phyloP scores from a whole-genome alignment of 164 flowering plant genomes.

The Warburgia ugandensis region DNA sequence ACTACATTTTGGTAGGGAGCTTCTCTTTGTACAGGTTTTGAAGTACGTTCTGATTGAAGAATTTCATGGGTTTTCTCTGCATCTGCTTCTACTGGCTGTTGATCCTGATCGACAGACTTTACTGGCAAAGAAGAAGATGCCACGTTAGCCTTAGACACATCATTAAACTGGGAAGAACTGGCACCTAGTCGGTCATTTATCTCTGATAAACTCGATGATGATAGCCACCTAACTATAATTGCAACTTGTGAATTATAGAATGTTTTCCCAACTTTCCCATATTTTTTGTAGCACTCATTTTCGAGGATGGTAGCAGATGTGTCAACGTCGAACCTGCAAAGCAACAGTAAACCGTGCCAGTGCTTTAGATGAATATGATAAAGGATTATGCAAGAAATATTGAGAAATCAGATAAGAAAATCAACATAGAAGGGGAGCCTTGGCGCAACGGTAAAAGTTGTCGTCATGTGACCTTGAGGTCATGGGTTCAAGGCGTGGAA shows the following conservation, averaged over 20 bases:
- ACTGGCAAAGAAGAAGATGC: conserved; percentile 3
- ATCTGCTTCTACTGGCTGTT: conserved; percentile 5
- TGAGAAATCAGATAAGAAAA: too few species aligned
- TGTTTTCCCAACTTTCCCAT: conserved; percentile 64
- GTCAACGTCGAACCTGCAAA: conserved; percentile 50
- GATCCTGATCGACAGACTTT: conserved; percentile 7
- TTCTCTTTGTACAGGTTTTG: conserved; percentile 5
- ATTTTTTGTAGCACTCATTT: conserved; percentile 67
- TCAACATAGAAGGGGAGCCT: too few species aligned
- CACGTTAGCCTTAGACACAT: conserved; percentile 3
- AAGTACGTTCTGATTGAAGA: conserved; percentile 12
- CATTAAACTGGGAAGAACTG: conserved; percentile 7
- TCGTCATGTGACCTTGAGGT: too few species aligned
- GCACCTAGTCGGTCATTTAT: conserved; percentile 35
- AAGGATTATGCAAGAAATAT: too few species aligned
- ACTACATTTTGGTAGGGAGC: conserved; percentile 9
- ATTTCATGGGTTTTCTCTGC: neutral
- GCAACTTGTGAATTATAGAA: conserved; percentile 80
- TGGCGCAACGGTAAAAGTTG: too few species aligned
- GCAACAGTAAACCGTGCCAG: too few species aligned
- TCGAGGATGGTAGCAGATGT: conserved; percentile 52
- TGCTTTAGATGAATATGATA: too few species aligned
- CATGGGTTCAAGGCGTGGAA: too few species aligned
- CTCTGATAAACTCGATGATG: conserved; percentile 34
- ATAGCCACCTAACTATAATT: conserved; percentile 72